Evolutionary conservation across 2,329 filamentous ascomycete species (phyloP).

Genomic region (Claviceps citrina): DNA sequence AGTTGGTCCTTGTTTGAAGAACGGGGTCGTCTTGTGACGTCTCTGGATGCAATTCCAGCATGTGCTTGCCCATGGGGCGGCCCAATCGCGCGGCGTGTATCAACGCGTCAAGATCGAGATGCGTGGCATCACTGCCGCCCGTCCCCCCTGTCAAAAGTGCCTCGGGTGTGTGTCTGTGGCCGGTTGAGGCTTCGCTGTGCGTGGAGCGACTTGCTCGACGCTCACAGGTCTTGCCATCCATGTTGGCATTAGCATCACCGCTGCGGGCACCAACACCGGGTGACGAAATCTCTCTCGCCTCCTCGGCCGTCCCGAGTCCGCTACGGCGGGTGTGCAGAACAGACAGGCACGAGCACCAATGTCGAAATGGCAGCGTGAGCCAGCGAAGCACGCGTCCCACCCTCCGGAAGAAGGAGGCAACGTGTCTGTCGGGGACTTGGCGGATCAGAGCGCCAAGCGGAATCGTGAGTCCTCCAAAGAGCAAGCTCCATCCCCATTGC

Average conservation of each 20-base stretch:
- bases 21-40: conserved; percentile 25
- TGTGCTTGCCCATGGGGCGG: conserved; percentile 12
- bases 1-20: conserved; percentile 15
- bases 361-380: conserved; percentile 11
- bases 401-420: conserved; percentile 15
- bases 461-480: conserved; percentile 52
- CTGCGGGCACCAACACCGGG: too few relatives aligned
- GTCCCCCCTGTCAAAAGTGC: neutral
- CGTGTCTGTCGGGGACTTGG: conserved; percentile 23
- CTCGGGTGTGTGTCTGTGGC: neutral
- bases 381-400: conserved; percentile 9
- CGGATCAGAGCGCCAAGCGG: conserved; percentile 37
- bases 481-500: conserved; percentile 56
- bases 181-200: conserved; percentile 1
- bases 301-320: conserved; percentile 10
- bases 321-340: conserved; percentile 10
- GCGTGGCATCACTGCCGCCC: conserved; percentile 6
- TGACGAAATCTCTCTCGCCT: conserved; percentile 11
- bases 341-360: conserved; percentile 10
- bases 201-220: conserved; percentile 5
- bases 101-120: conserved; percentile 17
- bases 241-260: too few relatives aligned
- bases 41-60: conserved; percentile 25
- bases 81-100: conserved; percentile 18
- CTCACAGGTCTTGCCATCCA: too few relatives aligned